Evolutionary conservation across 129 eudicot species (phyloP), one percentile per base, ranked within the genome.

Genomic region (Tagetes erecta): DNA sequence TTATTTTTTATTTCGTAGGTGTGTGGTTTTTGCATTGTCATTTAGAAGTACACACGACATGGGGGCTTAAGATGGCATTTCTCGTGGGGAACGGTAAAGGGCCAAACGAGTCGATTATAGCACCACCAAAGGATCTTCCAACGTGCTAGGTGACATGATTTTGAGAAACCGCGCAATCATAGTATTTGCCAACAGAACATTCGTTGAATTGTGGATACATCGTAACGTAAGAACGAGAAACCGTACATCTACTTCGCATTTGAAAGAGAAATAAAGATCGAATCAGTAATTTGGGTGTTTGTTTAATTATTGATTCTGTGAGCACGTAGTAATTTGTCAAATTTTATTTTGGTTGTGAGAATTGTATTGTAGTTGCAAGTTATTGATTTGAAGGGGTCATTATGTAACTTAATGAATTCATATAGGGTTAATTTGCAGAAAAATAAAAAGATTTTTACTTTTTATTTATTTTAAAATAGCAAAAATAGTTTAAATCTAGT

Each of bases 1-100:
- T 60, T 56, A 6, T 58, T 58, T 27, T 8, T 36, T 3, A 10
- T 34, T 59, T 57, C 37, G 37, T 13, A 87, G 92, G 96, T 10
- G 86, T 89, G 9, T 89, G 96, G 96, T 89, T 89, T 75, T 36
- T 88, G 66, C 94, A 88, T 64, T 88, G 94, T 69, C 95, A 88
- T 83, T 67, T 87, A 14, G 96, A 90, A 78, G 88, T 90, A 47
- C 96, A 90, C 84, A 90, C 96, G 7, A 83, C 96, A 71, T 89
- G 96, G 96, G 96, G 96, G 34, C 76, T 89, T 11, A 89, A 89
- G 84, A 89, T 89, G 92, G 96, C 92, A 64, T 90, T 90, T 75
- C 39, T 90, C 59, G 91, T 90, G 63, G 86, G 83, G 3, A 80
- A 87, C 40, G 93, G 92, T 44, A 66, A 74, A 49, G 93, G 96